Evolutionary conservation across 2,329 filamentous ascomycete genomes (phyloP), one percentile per base, ranked within the genome.

Genomic region (Sclerotinia nivalis): DNA sequence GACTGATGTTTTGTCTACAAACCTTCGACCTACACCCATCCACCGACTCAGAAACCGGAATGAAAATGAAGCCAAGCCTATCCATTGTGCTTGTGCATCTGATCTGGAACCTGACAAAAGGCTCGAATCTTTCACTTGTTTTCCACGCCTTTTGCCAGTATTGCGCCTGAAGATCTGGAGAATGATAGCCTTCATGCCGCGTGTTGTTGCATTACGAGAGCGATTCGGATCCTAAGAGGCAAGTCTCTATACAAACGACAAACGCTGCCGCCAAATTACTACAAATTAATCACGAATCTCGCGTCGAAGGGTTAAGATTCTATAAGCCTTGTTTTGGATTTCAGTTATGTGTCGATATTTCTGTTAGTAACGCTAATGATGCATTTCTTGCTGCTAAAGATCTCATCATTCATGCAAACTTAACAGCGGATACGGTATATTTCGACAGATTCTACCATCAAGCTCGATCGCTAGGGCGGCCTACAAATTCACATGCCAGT

Each of bases 151-250:
- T 22, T 9, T 10, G 10, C 4, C 31, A 12, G 31, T 37, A n/a
- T 22, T 56, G 20, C 31, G 54, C 10, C 31, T 56, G 28, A 15
- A 12, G 10, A 37, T 56, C 4, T n/a, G 10, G 54, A 56, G 54
- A 56, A 37, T 4, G 5, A 56, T 37, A 22, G 31, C 54, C 31
- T 56, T 56, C 31, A 37, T 37, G 31, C 31, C 54, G 22, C 54
- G 10, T 15, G 18, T 56, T 37, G 20, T 56, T n/a, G 54, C 31
- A 22, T 6, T 37, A 20, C 18, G 34, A 22, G 31, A 55, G 28
- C 28, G 12, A 52, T 13, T 1, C 4, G 9, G 7, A 22, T 12
- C 10, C 8, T 4, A 5, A 3, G 2, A 1, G 3, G 10, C 18
- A 9, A 8, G 1, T 56, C 9, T 20, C 18, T 34, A 20, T 56